Base-by-base conservation (phyloP, 2,329 filamentous ascomycete genomes). In the Apiospora pterosperma region DNA sequence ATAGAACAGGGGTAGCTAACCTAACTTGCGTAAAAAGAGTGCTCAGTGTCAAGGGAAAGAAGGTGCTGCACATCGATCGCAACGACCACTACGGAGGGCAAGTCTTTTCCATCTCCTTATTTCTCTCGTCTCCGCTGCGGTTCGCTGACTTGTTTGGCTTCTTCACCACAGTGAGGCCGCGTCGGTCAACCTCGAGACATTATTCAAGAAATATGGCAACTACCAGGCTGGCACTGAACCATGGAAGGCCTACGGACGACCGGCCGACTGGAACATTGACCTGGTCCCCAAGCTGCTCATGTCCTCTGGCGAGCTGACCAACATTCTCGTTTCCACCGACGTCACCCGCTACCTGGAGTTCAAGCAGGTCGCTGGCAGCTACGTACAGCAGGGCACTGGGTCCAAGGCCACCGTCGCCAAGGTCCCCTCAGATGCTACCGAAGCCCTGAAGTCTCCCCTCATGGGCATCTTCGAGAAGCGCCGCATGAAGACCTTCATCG, bases 181-280 rank as follows among this genome's bases (percentile, higher is more conserved):
- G 63, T 98, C 95, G 12, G 88, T 99, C 74, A 99, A 98, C 83
- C 92, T 99, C 76, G 93, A 98, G 83, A 88, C 92, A 79, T 91
- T 99, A 73, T 98, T 97, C 88, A 97, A 96, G 84, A 96, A 94
- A 80, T 96, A 97, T 79, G 92, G 92, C 78, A 96, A 96, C 84
- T 92, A 88, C 77, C 78, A 82, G 66, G 78, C 85, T 67, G 92
- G 91, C 72, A 90, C 93, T 76, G 92, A 97, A 84, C 94, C 95
- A 70, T 98, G 96, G 96, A 95, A 96, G 85, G 94, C 97, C 81
- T 98, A 97, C 79, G 95, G 95, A 73, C 91, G 96, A 66, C 85
- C 90, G 77, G 97, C 97, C 82, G 95, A 98, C 86, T 99, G 96
- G 96, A 98, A 97, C 85, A 96, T 99, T 80, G 96, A 99, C 78